phyloP scores from a whole-genome alignment of 768 basidiomycete species.

The Kwoniella bestiolae region DNA sequence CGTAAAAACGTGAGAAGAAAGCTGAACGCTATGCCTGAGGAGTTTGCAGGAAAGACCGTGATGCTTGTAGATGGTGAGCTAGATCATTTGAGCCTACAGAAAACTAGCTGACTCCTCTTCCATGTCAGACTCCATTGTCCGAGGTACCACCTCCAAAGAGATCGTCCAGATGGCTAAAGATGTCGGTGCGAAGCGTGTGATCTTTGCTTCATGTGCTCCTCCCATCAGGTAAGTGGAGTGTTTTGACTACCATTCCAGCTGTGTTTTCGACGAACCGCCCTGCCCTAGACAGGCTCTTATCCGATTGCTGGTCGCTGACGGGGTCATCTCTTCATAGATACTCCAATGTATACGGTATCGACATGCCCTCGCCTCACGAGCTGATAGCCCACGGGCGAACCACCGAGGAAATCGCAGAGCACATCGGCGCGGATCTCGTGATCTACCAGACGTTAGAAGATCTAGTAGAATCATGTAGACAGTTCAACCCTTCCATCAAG shows the following conservation, averaged over 20 bases:
- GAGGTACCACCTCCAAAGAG: slow-evolving; percentile 97
- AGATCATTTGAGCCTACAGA: not conserved
- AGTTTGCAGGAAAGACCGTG: slow-evolving; percentile 89
- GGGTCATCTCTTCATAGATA: slow-evolving; percentile 60
- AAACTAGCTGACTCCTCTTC: slow-evolving; percentile 3
- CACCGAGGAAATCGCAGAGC: slow-evolving; percentile 70
- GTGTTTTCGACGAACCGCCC: no score
- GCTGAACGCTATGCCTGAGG: slow-evolving; percentile 96
- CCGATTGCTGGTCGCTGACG: not conserved
- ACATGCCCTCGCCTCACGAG: slow-evolving; percentile 96
- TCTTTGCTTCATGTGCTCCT: slow-evolving; percentile 95
- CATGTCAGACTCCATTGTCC: slow-evolving; percentile 86
- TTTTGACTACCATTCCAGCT: no score
- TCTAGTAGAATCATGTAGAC: slow-evolving; percentile 79
- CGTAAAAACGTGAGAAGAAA: slow-evolving; percentile 93
- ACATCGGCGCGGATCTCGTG: slow-evolving; percentile 92
- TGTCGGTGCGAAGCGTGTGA: slow-evolving; percentile 93
- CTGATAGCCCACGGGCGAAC: slow-evolving; percentile 84
- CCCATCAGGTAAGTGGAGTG: slow-evolving; percentile 78
- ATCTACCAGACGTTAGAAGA: slow-evolving; percentile 93
- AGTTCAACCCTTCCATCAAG: slow-evolving; percentile 76
- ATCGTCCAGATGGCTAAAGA: slow-evolving; percentile 99
- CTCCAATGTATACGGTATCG: slow-evolving; percentile 98
- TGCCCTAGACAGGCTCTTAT: no score
- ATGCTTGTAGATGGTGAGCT: slow-evolving; percentile 90